Conservation (phyloP, 148 eudicot species). For the Camellia granthamiana region DNA sequence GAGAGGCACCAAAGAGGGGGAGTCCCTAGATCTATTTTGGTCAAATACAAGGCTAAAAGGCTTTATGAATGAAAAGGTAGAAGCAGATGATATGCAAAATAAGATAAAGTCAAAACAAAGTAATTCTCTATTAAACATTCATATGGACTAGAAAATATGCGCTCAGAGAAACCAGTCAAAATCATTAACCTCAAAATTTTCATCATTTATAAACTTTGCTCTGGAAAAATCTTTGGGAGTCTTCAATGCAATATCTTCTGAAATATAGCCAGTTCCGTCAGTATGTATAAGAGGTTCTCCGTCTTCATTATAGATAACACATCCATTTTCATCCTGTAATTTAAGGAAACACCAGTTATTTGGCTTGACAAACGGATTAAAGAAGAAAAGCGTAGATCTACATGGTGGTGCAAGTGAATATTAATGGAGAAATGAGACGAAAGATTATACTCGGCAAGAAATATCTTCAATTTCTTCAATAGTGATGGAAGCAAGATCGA, state of each 20-base stretch:
- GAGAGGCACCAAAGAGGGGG: neutral
- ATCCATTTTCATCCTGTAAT: constrained; percentile 54
- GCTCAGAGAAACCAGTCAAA: constrained; percentile 1
- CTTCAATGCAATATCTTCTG: constrained; percentile 71
- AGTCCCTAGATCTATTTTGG: neutral
- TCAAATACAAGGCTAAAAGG: neutral
- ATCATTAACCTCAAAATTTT: constrained; percentile 44
- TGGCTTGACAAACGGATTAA: neutral
- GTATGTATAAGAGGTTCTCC: constrained; percentile 56
- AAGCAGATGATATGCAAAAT: neutral
- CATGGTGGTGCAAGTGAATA: neutral
- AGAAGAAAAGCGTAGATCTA: neutral
- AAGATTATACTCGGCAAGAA: constrained; percentile 50
- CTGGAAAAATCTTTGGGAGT: constrained; percentile 55
- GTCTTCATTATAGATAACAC: constrained; percentile 33
- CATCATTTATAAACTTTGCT: constrained; percentile 30
- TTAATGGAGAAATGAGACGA: neutral
- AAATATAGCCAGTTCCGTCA: constrained; percentile 92
- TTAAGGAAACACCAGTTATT: neutral
- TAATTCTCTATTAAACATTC: neutral
- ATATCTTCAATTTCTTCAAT: constrained; percentile 49
- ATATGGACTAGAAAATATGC: too few relatives aligned
- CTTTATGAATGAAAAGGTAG: too few relatives aligned
- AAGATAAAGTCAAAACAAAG: neutral
- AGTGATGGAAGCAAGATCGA: constrained; percentile 43